phyloP scores from a whole-genome alignment of 108 stramenopile species.

The Skeletonema potamos region DNA sequence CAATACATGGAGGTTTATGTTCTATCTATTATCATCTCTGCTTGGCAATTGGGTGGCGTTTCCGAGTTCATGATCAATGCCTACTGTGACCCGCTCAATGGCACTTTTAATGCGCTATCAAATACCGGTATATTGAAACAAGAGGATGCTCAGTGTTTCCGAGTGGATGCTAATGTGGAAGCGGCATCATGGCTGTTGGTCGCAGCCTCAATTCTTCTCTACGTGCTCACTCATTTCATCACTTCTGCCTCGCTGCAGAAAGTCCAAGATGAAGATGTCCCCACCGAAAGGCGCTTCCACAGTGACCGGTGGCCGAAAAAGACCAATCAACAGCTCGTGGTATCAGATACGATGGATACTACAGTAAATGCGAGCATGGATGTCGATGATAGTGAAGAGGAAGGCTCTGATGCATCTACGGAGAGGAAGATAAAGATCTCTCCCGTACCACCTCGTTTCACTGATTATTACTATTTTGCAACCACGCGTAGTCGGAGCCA shows the following conservation, averaged over 20 bases:
- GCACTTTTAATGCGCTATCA: conserved; percentile 53
- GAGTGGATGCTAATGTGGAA: conserved; percentile 61
- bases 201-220: conserved; percentile 24
- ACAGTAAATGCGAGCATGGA: not conserved
- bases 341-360: not conserved
- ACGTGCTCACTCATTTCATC: conserved; percentile 24
- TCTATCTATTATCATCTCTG: conserved; percentile 64
- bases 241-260: conserved; percentile 32
- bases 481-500: not conserved
- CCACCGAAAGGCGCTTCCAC: conserved; percentile 24
- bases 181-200: conserved; percentile 63
- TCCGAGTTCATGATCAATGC: conserved; percentile 75
- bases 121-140: conserved; percentile 64
- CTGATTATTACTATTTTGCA: conserved; percentile 40
- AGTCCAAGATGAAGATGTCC: conserved; percentile 14
- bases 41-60: conserved; percentile 76
- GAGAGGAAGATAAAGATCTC: conserved; percentile 2
- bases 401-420: not conserved
- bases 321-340: not conserved
- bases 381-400: conserved; percentile 6
- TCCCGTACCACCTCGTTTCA: conserved; percentile 27
- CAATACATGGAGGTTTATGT: conserved; percentile 86
- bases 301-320: conserved; percentile 23
- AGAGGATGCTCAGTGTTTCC: conserved; percentile 80
- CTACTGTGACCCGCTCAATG: conserved; percentile 59